phyloP scores from a whole-genome alignment of 257 asterid genomes.

The Thymus mandschuricus region DNA sequence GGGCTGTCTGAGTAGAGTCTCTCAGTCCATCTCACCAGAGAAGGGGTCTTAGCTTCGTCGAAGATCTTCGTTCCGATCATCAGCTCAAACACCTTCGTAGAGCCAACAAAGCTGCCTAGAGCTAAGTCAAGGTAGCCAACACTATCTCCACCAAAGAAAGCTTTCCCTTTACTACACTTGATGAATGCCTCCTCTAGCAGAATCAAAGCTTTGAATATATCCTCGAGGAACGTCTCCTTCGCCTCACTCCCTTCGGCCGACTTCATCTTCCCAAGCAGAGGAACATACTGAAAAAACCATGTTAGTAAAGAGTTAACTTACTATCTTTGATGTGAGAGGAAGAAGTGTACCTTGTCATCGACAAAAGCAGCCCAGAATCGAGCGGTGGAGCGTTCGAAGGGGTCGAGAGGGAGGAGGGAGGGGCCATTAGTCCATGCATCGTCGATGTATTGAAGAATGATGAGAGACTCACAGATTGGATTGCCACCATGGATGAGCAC shows the following conservation, averaged over 20 bases:
- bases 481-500: conserved; percentile 49
- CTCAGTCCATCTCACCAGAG: conserved; percentile 40
- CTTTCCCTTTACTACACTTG: conserved; percentile 38
- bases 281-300: conserved; percentile 39
- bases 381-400: conserved; percentile 40
- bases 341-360: conserved; percentile 47
- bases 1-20: conserved; percentile 31
- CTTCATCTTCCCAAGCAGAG: conserved; percentile 18
- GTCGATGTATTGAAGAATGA: conserved; percentile 43
- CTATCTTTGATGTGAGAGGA: not conserved
- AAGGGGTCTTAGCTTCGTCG: conserved; percentile 39
- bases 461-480: conserved; percentile 49
- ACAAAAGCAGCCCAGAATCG: conserved; percentile 64
- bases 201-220: conserved; percentile 25
- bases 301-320: not conserved
- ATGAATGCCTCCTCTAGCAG: conserved; percentile 48
- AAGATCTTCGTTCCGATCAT: conserved; percentile 24
- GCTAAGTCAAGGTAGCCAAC: conserved; percentile 46
- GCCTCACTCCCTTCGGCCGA: conserved; percentile 35
- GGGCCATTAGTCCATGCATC: conserved; percentile 37
- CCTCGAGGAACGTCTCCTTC: conserved; percentile 22
- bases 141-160: conserved; percentile 44
- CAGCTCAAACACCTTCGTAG: conserved; percentile 31
- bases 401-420: conserved; percentile 35
- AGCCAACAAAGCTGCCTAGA: conserved; percentile 39